Base-by-base conservation (phyloP, 768 basidiomycete genomes). In the Pisolithus tinctorius region DNA sequence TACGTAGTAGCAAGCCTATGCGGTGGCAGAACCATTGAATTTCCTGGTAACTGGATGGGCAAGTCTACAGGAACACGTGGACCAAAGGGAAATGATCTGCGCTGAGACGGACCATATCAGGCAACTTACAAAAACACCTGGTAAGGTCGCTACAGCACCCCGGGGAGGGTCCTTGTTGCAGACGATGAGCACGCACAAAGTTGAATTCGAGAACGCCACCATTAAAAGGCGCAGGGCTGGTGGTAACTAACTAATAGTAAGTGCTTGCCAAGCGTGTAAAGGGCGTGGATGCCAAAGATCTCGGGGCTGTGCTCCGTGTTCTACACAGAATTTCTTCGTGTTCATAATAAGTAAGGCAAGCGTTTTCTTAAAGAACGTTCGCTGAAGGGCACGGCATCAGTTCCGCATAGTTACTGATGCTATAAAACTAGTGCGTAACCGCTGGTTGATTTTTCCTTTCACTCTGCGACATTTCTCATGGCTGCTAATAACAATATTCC, bases 401-500 rank as follows among this genome's bases (percentile, higher is more conserved):
- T 42, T 9, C 17, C 40, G 27, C 26, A 4, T 17, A 16, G 27
- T 8, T 16, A 14, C 10, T 10, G 10, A 20, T 17, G 26, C 20
- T 48, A 51, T 64, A 59, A 49, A 64, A 47, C 34, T 34, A 36
- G 26, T 9, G 7, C 4, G n/a, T 14, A 1, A 4, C 27, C 26
- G 0, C 13, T 16, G 26, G 30, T 40, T 2, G 9, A 13, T 20
- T 29, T 27, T 45, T 46, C 23, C 25, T 36, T 37, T 14, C 23
- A 10, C 39, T 34, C 36, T 31, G 34, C 43, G 48, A 48, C 53
- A 60, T 25, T 43, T 26, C 0, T 26, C 1, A 43, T 69, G 65
- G 16, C 59, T n/a, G 41, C 54, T 6, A 40, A 45, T 4, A 58
- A 42, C 4, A 58, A 55, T 55, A 70, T 70, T 1, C 67, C 67